Evolutionary conservation across 2,329 filamentous ascomycete species (phyloP).

Genomic region (Colletotrichum chrysophilum): DNA sequence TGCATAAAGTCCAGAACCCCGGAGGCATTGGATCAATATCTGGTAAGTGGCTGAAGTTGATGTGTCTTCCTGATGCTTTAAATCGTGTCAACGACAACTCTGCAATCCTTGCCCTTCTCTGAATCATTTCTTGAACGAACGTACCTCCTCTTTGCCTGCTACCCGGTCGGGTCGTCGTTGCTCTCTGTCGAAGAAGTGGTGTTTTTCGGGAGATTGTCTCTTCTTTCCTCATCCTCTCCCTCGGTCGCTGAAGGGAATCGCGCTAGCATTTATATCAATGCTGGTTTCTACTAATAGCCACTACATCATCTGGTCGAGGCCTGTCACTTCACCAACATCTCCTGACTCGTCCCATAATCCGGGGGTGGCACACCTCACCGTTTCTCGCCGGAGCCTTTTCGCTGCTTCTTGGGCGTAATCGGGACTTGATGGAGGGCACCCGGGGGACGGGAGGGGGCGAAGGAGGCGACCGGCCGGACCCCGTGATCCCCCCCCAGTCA

Average conservation of each 20-base stretch:
- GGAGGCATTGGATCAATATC: not conserved
- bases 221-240: not conserved
- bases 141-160: constrained; percentile 8
- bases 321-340: constrained; percentile 16
- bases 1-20: not conserved
- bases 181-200: not conserved
- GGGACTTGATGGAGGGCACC: constrained; percentile 8
- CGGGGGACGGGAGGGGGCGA: not conserved
- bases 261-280: constrained; percentile 21
- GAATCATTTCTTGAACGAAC: not conserved
- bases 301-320: constrained; percentile 13
- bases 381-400: not conserved
- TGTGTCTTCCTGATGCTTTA: not conserved
- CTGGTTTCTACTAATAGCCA: not conserved
- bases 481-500: constrained; percentile 18
- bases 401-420: not conserved
- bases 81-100: not conserved
- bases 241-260: not conserved
- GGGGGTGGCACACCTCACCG: not conserved
- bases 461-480: constrained; percentile 9
- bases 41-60: not conserved
- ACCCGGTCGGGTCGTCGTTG: not conserved
- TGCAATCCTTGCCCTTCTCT: not conserved
- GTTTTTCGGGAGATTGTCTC: not conserved
- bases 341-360: constrained; percentile 20